These are phyloP conservation scores for Lactarius evosmus DNA, from an alignment of 768 basidiomycete species.

Conservation along the genomic window DNA sequence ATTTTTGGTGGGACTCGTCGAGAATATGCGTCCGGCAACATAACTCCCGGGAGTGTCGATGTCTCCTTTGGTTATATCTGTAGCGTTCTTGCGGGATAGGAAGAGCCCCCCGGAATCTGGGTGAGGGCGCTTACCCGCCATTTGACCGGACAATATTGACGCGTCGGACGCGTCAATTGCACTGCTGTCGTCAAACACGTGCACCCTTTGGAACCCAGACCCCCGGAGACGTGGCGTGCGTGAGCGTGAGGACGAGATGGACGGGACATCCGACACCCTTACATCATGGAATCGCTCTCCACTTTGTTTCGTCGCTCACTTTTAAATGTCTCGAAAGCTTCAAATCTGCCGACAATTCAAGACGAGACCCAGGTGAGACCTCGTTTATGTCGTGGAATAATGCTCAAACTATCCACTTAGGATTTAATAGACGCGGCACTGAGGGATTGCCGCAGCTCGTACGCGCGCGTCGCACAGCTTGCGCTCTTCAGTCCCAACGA, in stretches of 20 bases:
- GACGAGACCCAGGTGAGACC: conserved; percentile 45
- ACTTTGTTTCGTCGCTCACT: conserved; percentile 43
- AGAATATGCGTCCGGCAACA: conserved; percentile 13
- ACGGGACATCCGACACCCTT: conserved; percentile 17
- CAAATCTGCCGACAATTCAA: conserved; percentile 40
- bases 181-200: neutral
- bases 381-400: neutral
- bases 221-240: neutral
- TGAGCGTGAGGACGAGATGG: neutral
- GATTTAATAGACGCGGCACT: conserved; percentile 55
- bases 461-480: conserved; percentile 53
- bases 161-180: conserved; percentile 5
- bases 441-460: conserved; percentile 52
- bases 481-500: conserved; percentile 85
- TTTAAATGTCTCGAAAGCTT: conserved; percentile 38
- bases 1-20: neutral
- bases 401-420: conserved; percentile 37
- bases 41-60: conserved; percentile 11
- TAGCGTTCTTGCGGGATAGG: conserved; percentile 1
- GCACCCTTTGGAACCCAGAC: neutral
- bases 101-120: neutral
- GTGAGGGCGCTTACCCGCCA: conserved; percentile 12
- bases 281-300: conserved; percentile 34
- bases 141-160: neutral
- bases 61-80: conserved; percentile 8